Conservation (phyloP, 768 basidiomycete genomes). For the Leucosporidium scottii region DNA sequence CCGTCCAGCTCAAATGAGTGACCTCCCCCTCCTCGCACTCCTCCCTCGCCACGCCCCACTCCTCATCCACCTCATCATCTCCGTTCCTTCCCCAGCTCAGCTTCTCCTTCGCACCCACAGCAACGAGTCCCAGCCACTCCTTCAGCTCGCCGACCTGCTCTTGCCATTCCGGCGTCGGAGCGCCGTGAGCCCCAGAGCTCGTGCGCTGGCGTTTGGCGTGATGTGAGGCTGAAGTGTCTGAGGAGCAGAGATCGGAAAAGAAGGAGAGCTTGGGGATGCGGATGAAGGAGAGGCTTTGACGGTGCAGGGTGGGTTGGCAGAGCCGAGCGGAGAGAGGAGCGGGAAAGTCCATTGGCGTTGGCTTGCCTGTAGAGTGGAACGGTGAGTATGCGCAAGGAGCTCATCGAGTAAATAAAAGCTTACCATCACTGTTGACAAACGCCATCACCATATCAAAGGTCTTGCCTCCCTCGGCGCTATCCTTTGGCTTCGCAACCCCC, state of each 20-base stretch:
- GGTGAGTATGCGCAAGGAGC: not conserved
- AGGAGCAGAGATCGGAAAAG: not conserved
- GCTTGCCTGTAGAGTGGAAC: not conserved
- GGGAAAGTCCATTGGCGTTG: constrained; percentile 8
- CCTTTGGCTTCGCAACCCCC: not conserved
- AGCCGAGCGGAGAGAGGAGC: not conserved
- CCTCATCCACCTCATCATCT: constrained; percentile 3
- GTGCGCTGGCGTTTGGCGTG: constrained; percentile 4
- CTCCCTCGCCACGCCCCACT: constrained; percentile 1
- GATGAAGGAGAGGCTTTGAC: not conserved
- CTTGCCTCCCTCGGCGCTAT: not conserved
- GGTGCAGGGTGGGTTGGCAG: not conserved
- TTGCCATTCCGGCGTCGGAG: not conserved
- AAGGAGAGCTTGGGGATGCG: not conserved
- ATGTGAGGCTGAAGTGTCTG: not conserved
- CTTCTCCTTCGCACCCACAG: constrained; percentile 3
- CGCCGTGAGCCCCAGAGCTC: constrained; percentile 8
- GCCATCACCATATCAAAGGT: constrained; percentile 21
- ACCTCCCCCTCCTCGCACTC: constrained; percentile 3
- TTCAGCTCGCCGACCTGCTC: constrained; percentile 11
- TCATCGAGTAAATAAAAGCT: too few relatives aligned
- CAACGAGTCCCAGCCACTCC: constrained; percentile 21
- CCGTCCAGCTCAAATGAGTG: not conserved
- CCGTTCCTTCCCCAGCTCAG: not conserved
- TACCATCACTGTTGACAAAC: constrained; percentile 4